Evolutionary conservation across 768 basidiomycete species (phyloP).

Genomic region (Lactifluus pinguis): DNA sequence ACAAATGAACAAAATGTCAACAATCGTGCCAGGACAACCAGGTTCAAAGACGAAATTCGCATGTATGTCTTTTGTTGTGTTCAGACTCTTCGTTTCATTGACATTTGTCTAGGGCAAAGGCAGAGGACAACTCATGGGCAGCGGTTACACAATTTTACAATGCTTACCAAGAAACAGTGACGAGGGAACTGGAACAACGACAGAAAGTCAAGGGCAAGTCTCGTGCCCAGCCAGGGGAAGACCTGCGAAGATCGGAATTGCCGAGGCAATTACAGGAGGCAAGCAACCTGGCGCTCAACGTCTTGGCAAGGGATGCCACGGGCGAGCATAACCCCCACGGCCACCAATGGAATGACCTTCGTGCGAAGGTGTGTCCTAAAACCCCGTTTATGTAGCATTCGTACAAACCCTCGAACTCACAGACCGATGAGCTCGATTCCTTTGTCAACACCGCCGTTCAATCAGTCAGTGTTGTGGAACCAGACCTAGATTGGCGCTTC

Average conservation of each 20-base stretch:
- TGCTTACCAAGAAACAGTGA: slow-evolving; percentile 39
- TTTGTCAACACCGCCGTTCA: slow-evolving; percentile 45
- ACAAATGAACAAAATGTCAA: slow-evolving; percentile 71
- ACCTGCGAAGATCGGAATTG: slow-evolving; percentile 34
- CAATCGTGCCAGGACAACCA: slow-evolving; percentile 56
- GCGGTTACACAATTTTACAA: slow-evolving; percentile 53
- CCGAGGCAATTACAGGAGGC: slow-evolving; percentile 31
- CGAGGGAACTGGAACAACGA: slow-evolving; percentile 38
- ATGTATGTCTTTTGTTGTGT: slow-evolving; percentile 34
- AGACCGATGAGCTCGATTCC: slow-evolving; percentile 44
- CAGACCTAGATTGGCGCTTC: slow-evolving; percentile 56
- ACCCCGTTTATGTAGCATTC: too few species aligned
- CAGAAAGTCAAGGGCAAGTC: slow-evolving; percentile 53
- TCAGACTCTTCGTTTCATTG: not conserved
- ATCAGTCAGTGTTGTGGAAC: slow-evolving; percentile 43
- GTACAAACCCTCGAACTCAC: not conserved
- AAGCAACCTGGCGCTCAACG: slow-evolving; percentile 29
- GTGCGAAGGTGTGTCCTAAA: slow-evolving; percentile 32
- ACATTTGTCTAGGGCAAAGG: slow-evolving; percentile 34
- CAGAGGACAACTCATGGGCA: slow-evolving; percentile 66
- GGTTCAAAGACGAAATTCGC: slow-evolving; percentile 58
- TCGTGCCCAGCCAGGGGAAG: slow-evolving; percentile 36
- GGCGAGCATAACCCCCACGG: slow-evolving; percentile 34
- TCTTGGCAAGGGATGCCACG: slow-evolving; percentile 27
- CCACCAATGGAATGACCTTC: slow-evolving; percentile 37